Evolutionary conservation across 2,329 filamentous ascomycete species (phyloP).

Genomic region (Xylaria sp.): DNA sequence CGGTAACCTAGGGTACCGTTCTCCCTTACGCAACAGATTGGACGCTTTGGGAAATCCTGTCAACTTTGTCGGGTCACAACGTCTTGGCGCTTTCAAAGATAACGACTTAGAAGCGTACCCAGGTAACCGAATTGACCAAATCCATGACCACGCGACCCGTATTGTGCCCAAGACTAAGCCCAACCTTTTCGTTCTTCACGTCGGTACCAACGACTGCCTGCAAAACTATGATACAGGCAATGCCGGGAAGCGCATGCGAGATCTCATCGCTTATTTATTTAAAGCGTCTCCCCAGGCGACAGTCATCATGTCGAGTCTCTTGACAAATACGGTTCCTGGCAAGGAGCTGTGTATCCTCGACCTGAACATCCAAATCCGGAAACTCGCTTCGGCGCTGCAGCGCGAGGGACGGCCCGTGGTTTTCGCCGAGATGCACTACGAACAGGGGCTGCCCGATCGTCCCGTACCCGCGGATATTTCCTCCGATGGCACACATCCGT

Average conservation of each 20-base stretch:
- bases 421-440: slow-evolving; percentile 46
- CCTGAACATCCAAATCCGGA: slow-evolving; percentile 41
- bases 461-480: slow-evolving; percentile 38
- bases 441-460: slow-evolving; percentile 35
- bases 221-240: slow-evolving; percentile 40
- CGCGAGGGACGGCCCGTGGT: slow-evolving; percentile 33
- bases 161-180: no score
- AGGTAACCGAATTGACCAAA: no score
- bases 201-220: slow-evolving; percentile 42
- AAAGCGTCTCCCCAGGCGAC: slow-evolving; percentile 38
- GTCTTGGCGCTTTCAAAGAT: no score
- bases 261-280: slow-evolving; percentile 42
- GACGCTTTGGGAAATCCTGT: no score
- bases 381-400: slow-evolving; percentile 27
- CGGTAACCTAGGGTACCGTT: no score
- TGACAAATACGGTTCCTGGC: slow-evolving; percentile 39
- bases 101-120: no score
- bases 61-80: no score
- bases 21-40: no score
- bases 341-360: slow-evolving; percentile 40
- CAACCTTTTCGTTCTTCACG: no score
- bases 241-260: slow-evolving; percentile 31
- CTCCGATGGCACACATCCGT: slow-evolving; percentile 43
- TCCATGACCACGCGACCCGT: no score
- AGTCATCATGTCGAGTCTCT: slow-evolving; percentile 44